These are phyloP conservation scores for Emericellopsis atlantica DNA, from an alignment of 2,329 filamentous ascomycete species.

Conservation along the genomic window DNA sequence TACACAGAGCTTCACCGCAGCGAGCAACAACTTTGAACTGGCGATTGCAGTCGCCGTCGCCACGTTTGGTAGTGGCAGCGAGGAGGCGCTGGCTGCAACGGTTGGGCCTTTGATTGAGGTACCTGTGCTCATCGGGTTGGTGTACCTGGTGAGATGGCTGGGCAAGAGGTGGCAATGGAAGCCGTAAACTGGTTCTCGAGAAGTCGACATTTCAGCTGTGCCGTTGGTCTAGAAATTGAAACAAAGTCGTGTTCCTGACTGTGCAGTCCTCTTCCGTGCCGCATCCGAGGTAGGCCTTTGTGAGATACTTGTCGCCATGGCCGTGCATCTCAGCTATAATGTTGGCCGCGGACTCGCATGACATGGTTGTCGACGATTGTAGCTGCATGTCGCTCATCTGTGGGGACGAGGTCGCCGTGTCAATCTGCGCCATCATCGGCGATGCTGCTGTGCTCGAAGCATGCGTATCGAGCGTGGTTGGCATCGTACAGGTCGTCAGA, in stretches of 20 bases:
- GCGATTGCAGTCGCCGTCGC: conserved; percentile 82
- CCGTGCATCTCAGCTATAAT: conserved; percentile 27
- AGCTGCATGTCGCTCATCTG: conserved; percentile 8
- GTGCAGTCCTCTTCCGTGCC: conserved; percentile 13
- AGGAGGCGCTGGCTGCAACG: conserved; percentile 70
- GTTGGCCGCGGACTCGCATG: conserved; percentile 18
- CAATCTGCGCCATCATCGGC: neutral
- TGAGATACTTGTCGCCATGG: conserved; percentile 11
- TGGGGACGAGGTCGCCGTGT: conserved; percentile 5
- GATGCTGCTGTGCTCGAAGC: conserved; percentile 5
- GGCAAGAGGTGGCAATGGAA: conserved; percentile 29
- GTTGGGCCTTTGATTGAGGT: conserved; percentile 82
- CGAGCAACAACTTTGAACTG: conserved; percentile 88
- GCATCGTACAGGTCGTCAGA: conserved; percentile 4
- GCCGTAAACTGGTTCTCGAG: neutral
- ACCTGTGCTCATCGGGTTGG: conserved; percentile 63
- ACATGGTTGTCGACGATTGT: conserved; percentile 18
- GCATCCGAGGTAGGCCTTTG: conserved; percentile 17
- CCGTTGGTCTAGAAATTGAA: conserved; percentile 16
- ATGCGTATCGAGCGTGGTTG: no score
- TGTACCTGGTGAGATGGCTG: conserved; percentile 58
- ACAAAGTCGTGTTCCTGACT: conserved; percentile 19
- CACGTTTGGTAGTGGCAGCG: conserved; percentile 63
- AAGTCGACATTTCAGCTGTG: neutral
- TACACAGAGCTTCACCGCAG: conserved; percentile 79